phyloP scores from a whole-genome alignment of 2,329 filamentous ascomycete genomes.

The Botrytis deweyae region DNA sequence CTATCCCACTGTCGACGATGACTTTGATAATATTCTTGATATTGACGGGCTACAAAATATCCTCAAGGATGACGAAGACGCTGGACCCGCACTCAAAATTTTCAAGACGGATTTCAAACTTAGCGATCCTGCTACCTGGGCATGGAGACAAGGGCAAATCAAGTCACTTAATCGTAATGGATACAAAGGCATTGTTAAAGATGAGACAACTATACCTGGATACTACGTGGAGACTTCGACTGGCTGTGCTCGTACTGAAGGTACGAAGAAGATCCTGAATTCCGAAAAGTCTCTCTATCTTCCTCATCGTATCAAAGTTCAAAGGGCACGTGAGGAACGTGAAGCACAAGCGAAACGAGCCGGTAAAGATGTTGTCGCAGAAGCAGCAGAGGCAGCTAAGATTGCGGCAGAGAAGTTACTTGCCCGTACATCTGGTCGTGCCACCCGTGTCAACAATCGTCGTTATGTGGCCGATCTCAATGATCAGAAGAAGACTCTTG shows the following conservation, averaged over 20 bases:
- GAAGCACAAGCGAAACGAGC: constrained; percentile 71
- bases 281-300: constrained; percentile 98
- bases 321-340: constrained; percentile 87
- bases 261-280: constrained; percentile 92
- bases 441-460: constrained; percentile 93
- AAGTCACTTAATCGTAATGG: constrained; percentile 65
- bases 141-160: constrained; percentile 70
- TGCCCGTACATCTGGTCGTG: constrained; percentile 85
- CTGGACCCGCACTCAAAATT: constrained; percentile 54
- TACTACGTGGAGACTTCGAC: constrained; percentile 84
- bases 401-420: constrained; percentile 76
- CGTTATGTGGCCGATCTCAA: constrained; percentile 93
- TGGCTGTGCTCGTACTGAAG: constrained; percentile 87
- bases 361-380: constrained; percentile 62
- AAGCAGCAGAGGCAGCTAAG: constrained; percentile 69
- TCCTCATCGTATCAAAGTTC: constrained; percentile 94
- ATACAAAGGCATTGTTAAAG: constrained; percentile 46
- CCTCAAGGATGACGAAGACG: constrained; percentile 68
- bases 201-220: constrained; percentile 52
- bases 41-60: constrained; percentile 69
- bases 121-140: constrained; percentile 61
- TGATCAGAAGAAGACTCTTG: constrained; percentile 84
- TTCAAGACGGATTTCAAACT: constrained; percentile 50
- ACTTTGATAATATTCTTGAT: constrained; percentile 62
- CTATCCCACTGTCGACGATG: constrained; percentile 64